Conservation (phyloP, 306 rosid species). For the Quercus glauca region DNA sequence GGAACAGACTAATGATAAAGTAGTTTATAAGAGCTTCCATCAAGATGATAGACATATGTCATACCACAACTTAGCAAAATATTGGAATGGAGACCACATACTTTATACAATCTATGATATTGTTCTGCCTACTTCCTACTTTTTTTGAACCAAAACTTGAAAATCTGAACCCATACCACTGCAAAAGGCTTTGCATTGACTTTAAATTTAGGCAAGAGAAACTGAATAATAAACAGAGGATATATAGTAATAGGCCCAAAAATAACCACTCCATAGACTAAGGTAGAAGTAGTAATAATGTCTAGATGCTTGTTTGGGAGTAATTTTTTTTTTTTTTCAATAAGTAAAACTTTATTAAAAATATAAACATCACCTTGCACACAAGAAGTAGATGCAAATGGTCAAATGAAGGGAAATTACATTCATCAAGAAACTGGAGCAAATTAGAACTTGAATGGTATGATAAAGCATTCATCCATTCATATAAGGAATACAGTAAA, state of each 20-base stretch:
- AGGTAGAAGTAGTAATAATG: neutral
- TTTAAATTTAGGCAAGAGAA: neutral
- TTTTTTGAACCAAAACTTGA: slow-evolving; percentile 53
- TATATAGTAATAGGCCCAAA: neutral
- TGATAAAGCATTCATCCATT: too few relatives aligned
- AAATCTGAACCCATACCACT: slow-evolving; percentile 70
- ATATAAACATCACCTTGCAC: too few relatives aligned
- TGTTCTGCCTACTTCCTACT: slow-evolving; percentile 66
- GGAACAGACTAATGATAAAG: neutral
- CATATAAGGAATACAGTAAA: too few relatives aligned
- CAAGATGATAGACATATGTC: neutral
- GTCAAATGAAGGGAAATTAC: too few relatives aligned
- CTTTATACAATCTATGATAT: slow-evolving; percentile 56
- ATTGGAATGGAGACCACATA: neutral
- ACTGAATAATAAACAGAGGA: neutral
- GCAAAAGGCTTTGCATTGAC: slow-evolving; percentile 3
- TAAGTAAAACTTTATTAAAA: too few relatives aligned
- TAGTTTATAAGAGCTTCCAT: neutral
- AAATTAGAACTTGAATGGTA: too few relatives aligned
- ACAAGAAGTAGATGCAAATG: too few relatives aligned
- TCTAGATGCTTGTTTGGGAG: neutral
- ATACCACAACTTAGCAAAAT: neutral
- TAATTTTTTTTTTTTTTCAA: too few relatives aligned
- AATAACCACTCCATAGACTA: neutral
- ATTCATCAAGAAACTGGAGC: too few relatives aligned